These are phyloP conservation scores for Telopea speciosissima DNA, from an alignment of 177 flowering plant genomes.

Conservation along the genomic window DNA sequence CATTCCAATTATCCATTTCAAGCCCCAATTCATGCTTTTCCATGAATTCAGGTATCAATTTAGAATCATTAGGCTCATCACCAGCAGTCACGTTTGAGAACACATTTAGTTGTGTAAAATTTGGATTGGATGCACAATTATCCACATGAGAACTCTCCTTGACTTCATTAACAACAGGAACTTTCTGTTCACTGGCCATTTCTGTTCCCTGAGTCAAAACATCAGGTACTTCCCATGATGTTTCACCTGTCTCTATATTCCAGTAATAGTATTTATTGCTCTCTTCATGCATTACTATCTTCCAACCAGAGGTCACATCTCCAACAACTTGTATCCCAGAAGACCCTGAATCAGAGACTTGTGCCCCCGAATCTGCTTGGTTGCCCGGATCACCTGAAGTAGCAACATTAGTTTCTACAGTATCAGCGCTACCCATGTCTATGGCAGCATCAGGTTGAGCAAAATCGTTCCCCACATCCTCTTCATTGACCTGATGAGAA, in stretches of 20 bases:
- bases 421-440: conserved; percentile 20
- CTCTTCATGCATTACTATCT: conserved; percentile 80
- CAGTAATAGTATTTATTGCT: conserved; percentile 81
- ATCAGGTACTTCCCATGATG: conserved; percentile 88
- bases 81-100: conserved; percentile 7
- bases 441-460: conserved; percentile 16
- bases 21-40: conserved; percentile 16
- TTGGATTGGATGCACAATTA: conserved; percentile 12
- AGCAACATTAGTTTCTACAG: conserved; percentile 17
- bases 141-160: conserved; percentile 13
- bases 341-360: conserved; percentile 24
- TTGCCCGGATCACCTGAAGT: conserved; percentile 11
- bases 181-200: conserved; percentile 17
- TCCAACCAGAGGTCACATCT: conserved; percentile 61
- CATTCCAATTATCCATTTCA: conserved; percentile 8
- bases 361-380: conserved; percentile 22
- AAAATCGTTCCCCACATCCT: conserved; percentile 20
- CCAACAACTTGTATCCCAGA: conserved; percentile 38
- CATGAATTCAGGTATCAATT: conserved; percentile 11
- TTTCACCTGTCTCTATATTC: conserved; percentile 89
- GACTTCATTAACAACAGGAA: conserved; percentile 15
- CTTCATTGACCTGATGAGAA: conserved; percentile 21
- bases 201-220: conserved; percentile 34
- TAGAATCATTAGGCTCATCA: conserved; percentile 13
- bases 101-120: conserved; percentile 11